Conservation (phyloP, 1,284 basidiomycete genomes). For the Trichosporon asahii region DNA sequence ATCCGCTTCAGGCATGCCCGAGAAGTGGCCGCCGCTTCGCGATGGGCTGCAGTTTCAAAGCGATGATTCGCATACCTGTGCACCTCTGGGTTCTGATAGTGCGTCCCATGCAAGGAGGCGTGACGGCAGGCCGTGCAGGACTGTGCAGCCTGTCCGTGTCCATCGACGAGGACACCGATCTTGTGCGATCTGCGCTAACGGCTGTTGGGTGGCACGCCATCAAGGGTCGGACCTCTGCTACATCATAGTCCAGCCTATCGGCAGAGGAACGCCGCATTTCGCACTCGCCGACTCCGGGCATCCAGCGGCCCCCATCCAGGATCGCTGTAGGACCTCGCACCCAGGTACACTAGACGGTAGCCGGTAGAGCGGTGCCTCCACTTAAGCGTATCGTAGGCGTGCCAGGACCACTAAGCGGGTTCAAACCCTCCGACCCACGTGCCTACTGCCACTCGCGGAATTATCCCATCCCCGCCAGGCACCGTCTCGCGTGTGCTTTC, state of each 20-base stretch:
- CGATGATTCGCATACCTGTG: neutral
- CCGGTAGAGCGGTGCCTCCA: neutral
- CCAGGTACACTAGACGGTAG: neutral
- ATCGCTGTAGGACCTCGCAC: neutral
- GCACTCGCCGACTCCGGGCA: neutral
- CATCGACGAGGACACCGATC: too few relatives aligned
- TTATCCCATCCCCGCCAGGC: constrained; percentile 5
- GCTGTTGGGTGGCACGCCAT: neutral
- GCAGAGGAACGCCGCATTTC: neutral
- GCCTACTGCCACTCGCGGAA: constrained; percentile 1
- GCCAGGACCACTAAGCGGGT: neutral
- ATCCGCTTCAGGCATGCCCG: neutral
- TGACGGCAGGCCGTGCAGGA: neutral
- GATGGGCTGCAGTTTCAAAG: neutral
- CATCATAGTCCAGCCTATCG: neutral
- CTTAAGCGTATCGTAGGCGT: neutral
- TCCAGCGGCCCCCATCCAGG: neutral
- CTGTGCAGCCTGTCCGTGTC: neutral
- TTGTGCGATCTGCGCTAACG: neutral
- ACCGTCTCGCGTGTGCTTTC: constrained; percentile 8
- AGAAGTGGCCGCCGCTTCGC: neutral
- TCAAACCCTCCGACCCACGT: neutral
- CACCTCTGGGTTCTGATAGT: neutral
- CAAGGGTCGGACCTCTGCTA: neutral
- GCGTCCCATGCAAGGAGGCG: neutral